Conservation (phyloP, 345 rosid species). For the Nephelium lappaceum region DNA sequence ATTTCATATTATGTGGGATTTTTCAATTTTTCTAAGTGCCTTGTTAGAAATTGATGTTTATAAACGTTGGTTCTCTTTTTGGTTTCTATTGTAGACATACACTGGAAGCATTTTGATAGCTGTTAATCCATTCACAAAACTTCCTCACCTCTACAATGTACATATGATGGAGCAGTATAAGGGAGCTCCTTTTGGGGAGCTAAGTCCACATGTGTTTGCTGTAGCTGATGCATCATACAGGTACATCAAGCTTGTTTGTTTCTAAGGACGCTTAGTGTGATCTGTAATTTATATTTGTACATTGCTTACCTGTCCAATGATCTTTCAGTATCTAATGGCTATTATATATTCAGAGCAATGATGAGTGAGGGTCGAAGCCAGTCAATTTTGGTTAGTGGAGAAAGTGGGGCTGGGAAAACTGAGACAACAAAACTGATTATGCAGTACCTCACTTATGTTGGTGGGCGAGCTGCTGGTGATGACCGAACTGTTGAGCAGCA, state of each 20-base stretch:
- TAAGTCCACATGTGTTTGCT: constrained; percentile 99
- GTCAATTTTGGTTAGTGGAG: constrained; percentile 97
- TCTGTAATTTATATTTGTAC: constrained; percentile 6
- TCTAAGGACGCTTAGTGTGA: constrained; percentile 9
- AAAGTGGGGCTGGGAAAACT: constrained; percentile 99
- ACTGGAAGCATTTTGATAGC: constrained; percentile 99
- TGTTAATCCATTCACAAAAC: constrained; percentile 96
- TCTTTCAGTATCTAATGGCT: constrained; percentile 33
- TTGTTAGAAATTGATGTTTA: constrained; percentile 10
- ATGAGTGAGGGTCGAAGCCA: constrained; percentile 82
- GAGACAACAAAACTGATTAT: constrained; percentile 97
- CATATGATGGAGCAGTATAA: constrained; percentile 99
- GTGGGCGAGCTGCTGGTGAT: constrained; percentile 90
- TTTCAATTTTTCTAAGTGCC: neutral
- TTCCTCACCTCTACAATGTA: constrained; percentile 94
- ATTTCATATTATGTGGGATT: neutral
- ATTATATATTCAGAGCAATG: constrained; percentile 79
- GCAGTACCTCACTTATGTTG: constrained; percentile 97
- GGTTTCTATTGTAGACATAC: constrained; percentile 64
- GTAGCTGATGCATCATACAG: constrained; percentile 98
- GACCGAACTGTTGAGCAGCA: constrained; percentile 96
- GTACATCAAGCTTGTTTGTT: constrained; percentile 35
- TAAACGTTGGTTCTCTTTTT: neutral
- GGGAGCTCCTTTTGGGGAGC: constrained; percentile 96
- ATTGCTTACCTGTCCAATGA: constrained; percentile 19